These are phyloP conservation scores for Solanum dulcamara DNA, from an alignment of 257 asterid genomes.

Conservation along the genomic window DNA sequence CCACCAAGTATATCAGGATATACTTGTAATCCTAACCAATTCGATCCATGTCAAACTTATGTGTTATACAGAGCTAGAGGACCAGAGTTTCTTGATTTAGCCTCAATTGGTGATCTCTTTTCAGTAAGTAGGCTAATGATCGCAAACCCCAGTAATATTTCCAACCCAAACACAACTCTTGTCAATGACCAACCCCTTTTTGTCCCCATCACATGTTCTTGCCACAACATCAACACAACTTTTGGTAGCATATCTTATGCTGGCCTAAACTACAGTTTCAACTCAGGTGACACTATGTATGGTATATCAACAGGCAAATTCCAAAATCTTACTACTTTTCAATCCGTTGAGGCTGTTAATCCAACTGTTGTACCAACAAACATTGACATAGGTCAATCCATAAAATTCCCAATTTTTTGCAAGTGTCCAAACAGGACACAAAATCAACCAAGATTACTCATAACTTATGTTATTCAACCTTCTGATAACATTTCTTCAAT, in stretches of 20 bases:
- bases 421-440: conserved; percentile 44
- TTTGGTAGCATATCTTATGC: conserved; percentile 53
- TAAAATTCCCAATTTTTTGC: conserved; percentile 67
- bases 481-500: conserved; percentile 35
- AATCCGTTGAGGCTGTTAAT: conserved; percentile 61
- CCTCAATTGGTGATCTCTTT: conserved; percentile 75
- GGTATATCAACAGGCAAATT: conserved; percentile 16
- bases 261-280: conserved; percentile 30
- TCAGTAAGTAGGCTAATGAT: conserved; percentile 64
- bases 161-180: conserved; percentile 34
- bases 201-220: conserved; percentile 64
- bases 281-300: conserved; percentile 39
- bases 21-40: conserved; percentile 38
- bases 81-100: conserved; percentile 58
- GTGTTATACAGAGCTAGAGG: conserved; percentile 51
- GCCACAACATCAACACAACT: conserved; percentile 43
- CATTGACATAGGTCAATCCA: conserved; percentile 22
- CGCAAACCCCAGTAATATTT: conserved; percentile 56
- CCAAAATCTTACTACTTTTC: conserved; percentile 61
- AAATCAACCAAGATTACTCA: conserved; percentile 26
- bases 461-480: conserved; percentile 64
- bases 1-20: conserved; percentile 54
- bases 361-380: conserved; percentile 33
- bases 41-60: conserved; percentile 59
- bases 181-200: conserved; percentile 41